Conservation (phyloP, 176 grass and related monocot genomes). For the Aegilops umbellulata region DNA sequence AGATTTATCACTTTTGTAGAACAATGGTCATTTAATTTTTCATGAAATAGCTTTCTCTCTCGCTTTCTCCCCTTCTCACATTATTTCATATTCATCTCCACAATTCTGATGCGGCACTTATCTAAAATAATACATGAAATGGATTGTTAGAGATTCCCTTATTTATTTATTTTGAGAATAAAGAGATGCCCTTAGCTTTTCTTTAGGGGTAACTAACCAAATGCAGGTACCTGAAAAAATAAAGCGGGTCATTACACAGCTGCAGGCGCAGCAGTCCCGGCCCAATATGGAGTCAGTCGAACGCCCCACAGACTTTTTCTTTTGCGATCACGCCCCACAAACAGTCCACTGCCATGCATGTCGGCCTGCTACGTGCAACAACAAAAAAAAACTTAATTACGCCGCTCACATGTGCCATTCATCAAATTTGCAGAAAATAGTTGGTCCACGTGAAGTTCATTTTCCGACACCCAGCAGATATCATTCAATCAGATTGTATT, state of each 20-base stretch:
- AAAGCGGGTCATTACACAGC: not conserved
- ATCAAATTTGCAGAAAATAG: not conserved
- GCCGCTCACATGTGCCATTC: not conserved
- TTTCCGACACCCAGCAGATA: not conserved
- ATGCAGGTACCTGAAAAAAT: not conserved
- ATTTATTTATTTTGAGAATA: too few relatives aligned
- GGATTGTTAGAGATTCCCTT: not conserved
- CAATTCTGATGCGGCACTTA: not conserved
- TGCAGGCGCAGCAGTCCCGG: not conserved
- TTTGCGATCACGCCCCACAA: not conserved
- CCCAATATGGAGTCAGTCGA: not conserved
- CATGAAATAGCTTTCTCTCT: not conserved
- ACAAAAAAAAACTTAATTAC: not conserved
- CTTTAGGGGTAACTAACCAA: too few relatives aligned
- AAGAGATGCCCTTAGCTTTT: too few relatives aligned
- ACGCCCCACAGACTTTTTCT: not conserved
- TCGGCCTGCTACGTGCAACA: not conserved
- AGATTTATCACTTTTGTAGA: too few relatives aligned
- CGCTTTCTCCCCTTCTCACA: too few relatives aligned
- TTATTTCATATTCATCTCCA: not conserved
- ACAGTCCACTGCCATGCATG: slow-evolving; percentile 5
- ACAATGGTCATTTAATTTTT: too few relatives aligned
- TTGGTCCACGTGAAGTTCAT: slow-evolving; percentile 10
- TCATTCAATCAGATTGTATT: not conserved
- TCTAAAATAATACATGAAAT: not conserved